A percentile compares a stretch with the other conserved stretches of the same genome.
These are phyloP conservation scores for Juglanconis oblonga DNA, from an alignment of 2,329 filamentous ascomycete genomes.

Conservation along the genomic window DNA sequence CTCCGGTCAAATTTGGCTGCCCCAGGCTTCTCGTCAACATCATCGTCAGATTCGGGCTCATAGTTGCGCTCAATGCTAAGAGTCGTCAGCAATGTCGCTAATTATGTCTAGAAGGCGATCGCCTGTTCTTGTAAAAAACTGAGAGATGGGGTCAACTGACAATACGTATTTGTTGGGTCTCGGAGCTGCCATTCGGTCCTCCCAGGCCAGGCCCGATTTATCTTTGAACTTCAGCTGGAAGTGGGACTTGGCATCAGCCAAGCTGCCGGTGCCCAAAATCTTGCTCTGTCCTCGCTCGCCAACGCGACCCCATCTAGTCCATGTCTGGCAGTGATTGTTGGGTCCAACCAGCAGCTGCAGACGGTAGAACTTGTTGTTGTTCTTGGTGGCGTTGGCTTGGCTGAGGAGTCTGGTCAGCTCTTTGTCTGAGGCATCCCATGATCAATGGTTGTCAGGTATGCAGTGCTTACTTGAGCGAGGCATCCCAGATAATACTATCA, in stretches of 20 bases:
- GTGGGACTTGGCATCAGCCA: conserved; percentile 42
- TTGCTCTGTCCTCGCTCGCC: conserved; percentile 54
- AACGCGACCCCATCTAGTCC: conserved; percentile 82
- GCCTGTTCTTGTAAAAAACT: too few species aligned
- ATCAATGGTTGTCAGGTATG: too few species aligned
- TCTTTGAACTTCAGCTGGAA: conserved; percentile 63
- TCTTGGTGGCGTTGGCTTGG: conserved; percentile 67
- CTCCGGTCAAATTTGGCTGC: conserved; percentile 25
- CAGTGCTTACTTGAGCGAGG: conserved; percentile 60
- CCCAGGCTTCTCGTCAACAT: conserved; percentile 42
- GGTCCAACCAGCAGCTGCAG: conserved; percentile 54
- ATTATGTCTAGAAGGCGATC: too few species aligned
- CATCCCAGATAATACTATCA: conserved; percentile 70
- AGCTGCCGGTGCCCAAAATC: conserved; percentile 37
- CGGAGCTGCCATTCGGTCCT: conserved; percentile 47
- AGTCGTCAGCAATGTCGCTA: too few species aligned
- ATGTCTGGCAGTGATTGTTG: conserved; percentile 51
- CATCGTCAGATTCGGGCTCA: conserved; percentile 62
- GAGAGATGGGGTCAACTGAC: too few species aligned
- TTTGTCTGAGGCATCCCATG: background rate
- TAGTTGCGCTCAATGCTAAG: conserved; percentile 77
- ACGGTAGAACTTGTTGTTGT: conserved; percentile 83
- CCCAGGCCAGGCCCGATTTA: conserved; percentile 59
- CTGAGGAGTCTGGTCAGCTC: background rate
- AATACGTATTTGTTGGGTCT: conserved; percentile 74